Base-by-base conservation (phyloP, 805 yeast species). In the Teunomyces pallodes region DNA sequence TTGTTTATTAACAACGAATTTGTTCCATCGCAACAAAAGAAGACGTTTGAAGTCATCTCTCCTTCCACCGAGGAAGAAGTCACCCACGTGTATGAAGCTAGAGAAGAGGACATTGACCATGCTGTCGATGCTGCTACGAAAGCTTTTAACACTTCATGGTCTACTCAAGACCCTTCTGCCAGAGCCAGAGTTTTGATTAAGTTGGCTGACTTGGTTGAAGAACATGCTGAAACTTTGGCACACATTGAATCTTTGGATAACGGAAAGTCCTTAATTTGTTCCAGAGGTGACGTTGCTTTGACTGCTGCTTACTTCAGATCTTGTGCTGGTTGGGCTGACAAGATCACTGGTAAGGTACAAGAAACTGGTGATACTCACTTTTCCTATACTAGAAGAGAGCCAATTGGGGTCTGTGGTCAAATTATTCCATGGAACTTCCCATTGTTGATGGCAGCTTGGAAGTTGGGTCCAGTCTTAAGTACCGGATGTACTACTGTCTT, bases 391-490 rank as follows among this genome's bases (percentile, higher is more conserved):
- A 82, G 83, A 67, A 86, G 86, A 69, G 96, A 90, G 71, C 96
- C 97, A 50, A 75, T 88, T 60, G 97, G 97, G 66, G 97, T 91
- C 42, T 89, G 96, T 67, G 97, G 96, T 50, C 96, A 89, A 70
- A 87, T 91, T 64, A 90, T 91, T 57, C 97, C 97, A 58, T 91
- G 97, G 97, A 91, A 91, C 75, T 91, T 90, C 82, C 97, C 97
- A 54, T 72, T 91, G 58, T 79, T 89, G 66, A 90, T 91, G 94
- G 86, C 90, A 76, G 76, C 95, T 27, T 91, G 97, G 97, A 91
- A 91, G 71, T 75, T 91, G 52, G 96, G 91, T 50, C 97, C 97
- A 42, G 96, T 95, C 48, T 69, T 90, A 55, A 95, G 95, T 48
- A 81, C 96, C 46, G 96, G 96, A 72, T 89, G 90, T 79, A 81